Percentiles rank a stretch among this genome's conserved stretches.
Evolutionary conservation across 1,284 basidiomycete genomes (phyloP).

Genomic region (Wolfiporia cocos): DNA sequence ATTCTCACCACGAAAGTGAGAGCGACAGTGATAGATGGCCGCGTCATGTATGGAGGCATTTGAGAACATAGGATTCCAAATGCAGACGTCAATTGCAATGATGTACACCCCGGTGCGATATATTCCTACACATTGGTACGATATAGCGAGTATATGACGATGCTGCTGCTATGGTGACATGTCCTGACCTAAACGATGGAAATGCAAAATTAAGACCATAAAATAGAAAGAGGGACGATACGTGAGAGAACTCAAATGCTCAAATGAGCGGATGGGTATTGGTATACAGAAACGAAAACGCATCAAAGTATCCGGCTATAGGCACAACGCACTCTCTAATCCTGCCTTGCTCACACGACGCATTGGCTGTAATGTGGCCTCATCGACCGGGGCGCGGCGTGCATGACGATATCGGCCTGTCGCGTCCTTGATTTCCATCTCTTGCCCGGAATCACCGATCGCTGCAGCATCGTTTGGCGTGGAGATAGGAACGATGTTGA

Average conservation of each 20-base stretch:
- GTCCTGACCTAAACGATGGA: background rate
- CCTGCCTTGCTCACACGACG: constrained; percentile 87
- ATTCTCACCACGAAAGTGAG: constrained; percentile 50
- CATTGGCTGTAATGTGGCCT: constrained; percentile 80
- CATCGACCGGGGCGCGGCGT: constrained; percentile 78
- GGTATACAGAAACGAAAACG: background rate
- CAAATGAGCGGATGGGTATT: no score
- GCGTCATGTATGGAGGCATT: constrained; percentile 54
- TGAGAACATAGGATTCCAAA: no score
- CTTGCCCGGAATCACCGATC: constrained; percentile 62
- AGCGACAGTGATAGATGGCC: constrained; percentile 71
- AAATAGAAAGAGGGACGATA: background rate
- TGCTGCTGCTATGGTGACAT: constrained; percentile 2
- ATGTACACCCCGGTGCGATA: background rate
- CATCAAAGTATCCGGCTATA: constrained; percentile 10
- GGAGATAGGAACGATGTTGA: constrained; percentile 19
- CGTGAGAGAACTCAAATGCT: no score
- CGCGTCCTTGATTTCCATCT: constrained; percentile 80
- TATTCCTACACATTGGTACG: constrained; percentile 6
- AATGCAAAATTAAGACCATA: background rate
- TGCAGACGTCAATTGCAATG: no score
- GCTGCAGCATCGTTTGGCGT: constrained; percentile 27
- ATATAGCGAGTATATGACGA: constrained; percentile 2
- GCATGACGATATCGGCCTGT: constrained; percentile 81
- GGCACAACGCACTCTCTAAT: constrained; percentile 53